Percentiles rank a stretch among this genome's conserved stretches.
phyloP scores from a whole-genome alignment of 208 protist species.

The Leishmania amazonensis region DNA sequence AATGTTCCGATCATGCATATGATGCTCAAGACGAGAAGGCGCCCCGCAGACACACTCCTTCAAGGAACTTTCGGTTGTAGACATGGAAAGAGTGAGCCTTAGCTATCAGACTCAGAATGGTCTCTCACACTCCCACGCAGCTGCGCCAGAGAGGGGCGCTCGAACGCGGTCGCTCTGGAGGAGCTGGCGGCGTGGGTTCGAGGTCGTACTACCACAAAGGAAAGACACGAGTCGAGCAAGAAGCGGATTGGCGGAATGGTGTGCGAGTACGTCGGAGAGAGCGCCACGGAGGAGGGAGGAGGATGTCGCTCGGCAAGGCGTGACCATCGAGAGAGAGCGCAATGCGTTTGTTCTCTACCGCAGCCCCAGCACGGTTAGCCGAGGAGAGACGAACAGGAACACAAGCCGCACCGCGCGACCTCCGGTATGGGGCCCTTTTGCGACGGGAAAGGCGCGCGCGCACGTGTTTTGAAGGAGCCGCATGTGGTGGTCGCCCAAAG shows the following conservation, averaged over 20 bases:
- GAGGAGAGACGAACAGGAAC: neutral
- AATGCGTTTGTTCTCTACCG: neutral
- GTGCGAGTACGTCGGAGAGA: neutral
- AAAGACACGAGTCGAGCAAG: neutral
- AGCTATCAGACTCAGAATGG: too few species aligned
- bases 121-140: too few species aligned
- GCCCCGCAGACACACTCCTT: too few species aligned
- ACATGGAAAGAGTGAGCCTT: too few species aligned
- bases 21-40: too few species aligned
- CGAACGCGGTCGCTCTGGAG: neutral
- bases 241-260: neutral
- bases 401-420: neutral
- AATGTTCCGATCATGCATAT: too few species aligned
- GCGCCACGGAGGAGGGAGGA: neutral
- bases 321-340: neutral
- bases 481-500: neutral
- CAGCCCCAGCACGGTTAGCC: neutral
- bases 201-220: neutral
- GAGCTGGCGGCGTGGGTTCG: neutral
- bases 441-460: neutral
- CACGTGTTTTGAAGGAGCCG: neutral
- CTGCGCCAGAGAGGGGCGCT: too few species aligned
- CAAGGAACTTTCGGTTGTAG: too few species aligned
- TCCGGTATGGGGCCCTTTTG: neutral
- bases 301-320: neutral